Conservation (phyloP, 805 yeast genomes). For the Cyberlindnera mississippiensis region DNA sequence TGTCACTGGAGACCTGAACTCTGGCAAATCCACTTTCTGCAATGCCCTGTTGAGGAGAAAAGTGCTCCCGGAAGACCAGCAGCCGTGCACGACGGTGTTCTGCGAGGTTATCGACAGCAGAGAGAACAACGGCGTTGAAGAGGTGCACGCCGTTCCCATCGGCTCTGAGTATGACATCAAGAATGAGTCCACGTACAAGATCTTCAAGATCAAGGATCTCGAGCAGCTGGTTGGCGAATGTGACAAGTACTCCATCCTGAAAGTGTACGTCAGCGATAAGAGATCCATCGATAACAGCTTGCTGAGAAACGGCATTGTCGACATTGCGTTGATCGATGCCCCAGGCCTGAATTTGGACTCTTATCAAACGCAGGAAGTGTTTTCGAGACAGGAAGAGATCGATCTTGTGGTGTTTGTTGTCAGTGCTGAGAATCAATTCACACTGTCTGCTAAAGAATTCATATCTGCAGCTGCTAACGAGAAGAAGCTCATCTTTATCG, state of each 20-base stretch:
- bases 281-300: constrained; percentile 66
- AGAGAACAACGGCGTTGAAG: constrained; percentile 72
- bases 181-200: constrained; percentile 65
- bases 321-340: constrained; percentile 90
- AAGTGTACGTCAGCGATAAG: constrained; percentile 76
- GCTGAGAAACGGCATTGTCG: constrained; percentile 85
- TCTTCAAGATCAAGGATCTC: constrained; percentile 50
- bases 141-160: constrained; percentile 85
- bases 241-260: constrained; percentile 67
- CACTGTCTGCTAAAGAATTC: constrained; percentile 91
- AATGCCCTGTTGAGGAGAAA: constrained; percentile 78
- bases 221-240: constrained; percentile 69
- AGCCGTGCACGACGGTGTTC: constrained; percentile 95
- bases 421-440: constrained; percentile 92
- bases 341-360: constrained; percentile 95
- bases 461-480: constrained; percentile 88
- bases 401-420: constrained; percentile 96
- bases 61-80: constrained; percentile 91
- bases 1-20: constrained; percentile 94
- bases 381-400: constrained; percentile 94
- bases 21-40: constrained; percentile 96
- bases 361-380: constrained; percentile 89
- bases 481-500: constrained; percentile 88
- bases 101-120: constrained; percentile 89
- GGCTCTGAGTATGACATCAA: constrained; percentile 37